Conservation (phyloP, 1,284 basidiomycete genomes). For the Inonotus hispidus region DNA sequence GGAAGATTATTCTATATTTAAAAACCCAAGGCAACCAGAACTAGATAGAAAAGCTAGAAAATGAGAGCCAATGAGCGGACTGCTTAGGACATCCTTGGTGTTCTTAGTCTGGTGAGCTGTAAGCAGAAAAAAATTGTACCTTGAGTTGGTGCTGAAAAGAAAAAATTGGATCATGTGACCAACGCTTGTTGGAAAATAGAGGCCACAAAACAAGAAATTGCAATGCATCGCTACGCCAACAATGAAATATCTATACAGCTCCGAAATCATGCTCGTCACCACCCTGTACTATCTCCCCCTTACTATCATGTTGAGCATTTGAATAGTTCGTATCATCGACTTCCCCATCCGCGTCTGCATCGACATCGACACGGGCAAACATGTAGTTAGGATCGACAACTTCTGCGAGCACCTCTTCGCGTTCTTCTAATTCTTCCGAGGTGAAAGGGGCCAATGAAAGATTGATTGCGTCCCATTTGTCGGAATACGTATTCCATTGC, state of each 20-base stretch:
- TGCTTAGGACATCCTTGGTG: background rate
- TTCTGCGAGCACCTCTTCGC: conserved; percentile 47
- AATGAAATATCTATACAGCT: background rate
- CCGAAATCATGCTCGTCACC: background rate
- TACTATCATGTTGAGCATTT: conserved; percentile 1
- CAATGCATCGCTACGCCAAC: background rate
- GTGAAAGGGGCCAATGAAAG: conserved; percentile 51
- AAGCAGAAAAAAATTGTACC: background rate
- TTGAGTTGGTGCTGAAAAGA: background rate
- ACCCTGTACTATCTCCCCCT: background rate
- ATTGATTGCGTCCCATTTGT: conserved; percentile 75
- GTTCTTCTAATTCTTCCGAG: conserved; percentile 46
- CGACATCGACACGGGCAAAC: conserved; percentile 27
- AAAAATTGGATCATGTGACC: conserved; percentile 17
- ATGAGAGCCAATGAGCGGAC: background rate
- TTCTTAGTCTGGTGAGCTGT: background rate
- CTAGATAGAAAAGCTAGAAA: background rate
- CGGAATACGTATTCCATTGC: conserved; percentile 56
- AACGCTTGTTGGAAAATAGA: no score
- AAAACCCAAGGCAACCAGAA: background rate
- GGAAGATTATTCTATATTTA: background rate
- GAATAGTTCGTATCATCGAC: conserved; percentile 16
- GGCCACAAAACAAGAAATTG: background rate
- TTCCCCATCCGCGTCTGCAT: conserved; percentile 23
- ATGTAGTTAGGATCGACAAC: conserved; percentile 49